Evolutionary conservation across 192 early-diverging fungal species (phyloP).

Genomic region (Kickxella alabastrina): DNA sequence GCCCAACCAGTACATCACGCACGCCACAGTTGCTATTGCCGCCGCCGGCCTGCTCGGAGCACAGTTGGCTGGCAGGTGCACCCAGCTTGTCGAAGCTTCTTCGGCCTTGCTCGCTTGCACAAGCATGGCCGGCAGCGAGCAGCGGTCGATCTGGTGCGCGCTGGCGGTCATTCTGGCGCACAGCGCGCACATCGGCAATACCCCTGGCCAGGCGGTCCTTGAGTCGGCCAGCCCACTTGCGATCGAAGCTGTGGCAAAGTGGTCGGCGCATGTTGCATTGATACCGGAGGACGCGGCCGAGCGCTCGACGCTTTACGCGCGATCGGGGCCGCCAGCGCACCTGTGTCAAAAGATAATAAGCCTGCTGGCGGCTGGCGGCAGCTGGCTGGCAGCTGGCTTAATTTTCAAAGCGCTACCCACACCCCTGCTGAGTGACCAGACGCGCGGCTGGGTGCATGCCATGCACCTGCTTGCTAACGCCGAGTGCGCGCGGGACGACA

Average conservation of each 20-base stretch:
- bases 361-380: slow-evolving; percentile 15
- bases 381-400: slow-evolving; percentile 16
- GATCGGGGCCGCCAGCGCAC: slow-evolving; percentile 28
- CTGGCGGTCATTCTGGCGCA: slow-evolving; percentile 5
- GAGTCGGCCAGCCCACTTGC: slow-evolving; percentile 2
- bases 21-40: slow-evolving; percentile 7
- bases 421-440: slow-evolving; percentile 6
- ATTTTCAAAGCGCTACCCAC: slow-evolving; percentile 19
- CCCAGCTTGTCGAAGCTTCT: neutral
- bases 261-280: slow-evolving; percentile 1
- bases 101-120: neutral
- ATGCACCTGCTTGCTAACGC: slow-evolving; percentile 19
- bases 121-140: neutral
- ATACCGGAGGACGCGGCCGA: neutral
- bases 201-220: neutral
- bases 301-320: slow-evolving; percentile 1
- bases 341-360: slow-evolving; percentile 19
- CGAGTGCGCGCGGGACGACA: slow-evolving; percentile 14
- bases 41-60: neutral
- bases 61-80: slow-evolving; percentile 1
- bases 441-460: slow-evolving; percentile 19
- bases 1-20: slow-evolving; percentile 11
- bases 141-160: slow-evolving; percentile 10
- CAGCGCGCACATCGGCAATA: neutral
- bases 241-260: slow-evolving; percentile 7